Percentiles rank a stretch among this genome's conserved stretches.
These are phyloP conservation scores for Colletotrichum sp. DNA, from an alignment of 2,329 filamentous ascomycete genomes.

Conservation along the genomic window DNA sequence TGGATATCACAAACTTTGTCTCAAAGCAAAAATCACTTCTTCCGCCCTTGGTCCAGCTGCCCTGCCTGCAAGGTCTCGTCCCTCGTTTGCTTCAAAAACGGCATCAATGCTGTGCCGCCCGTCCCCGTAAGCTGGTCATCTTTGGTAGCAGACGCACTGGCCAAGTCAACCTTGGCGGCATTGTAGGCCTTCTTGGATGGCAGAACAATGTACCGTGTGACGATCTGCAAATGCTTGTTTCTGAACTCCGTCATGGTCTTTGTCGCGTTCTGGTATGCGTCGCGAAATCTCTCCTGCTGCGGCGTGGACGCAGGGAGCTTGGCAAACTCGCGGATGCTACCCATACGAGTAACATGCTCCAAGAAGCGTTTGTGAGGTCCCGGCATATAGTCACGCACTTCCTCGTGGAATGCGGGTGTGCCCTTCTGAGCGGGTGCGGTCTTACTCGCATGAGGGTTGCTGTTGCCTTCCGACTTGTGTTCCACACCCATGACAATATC, in stretches of 20 bases:
- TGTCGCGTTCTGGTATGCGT: conserved; percentile 73
- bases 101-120: conserved; percentile 84
- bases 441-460: conserved; percentile 26
- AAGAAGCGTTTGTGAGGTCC: conserved; percentile 82
- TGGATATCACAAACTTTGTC: not conserved
- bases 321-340: conserved; percentile 78
- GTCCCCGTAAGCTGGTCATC: conserved; percentile 73
- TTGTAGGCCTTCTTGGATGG: conserved; percentile 60
- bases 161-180: conserved; percentile 38
- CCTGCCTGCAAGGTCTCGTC: conserved; percentile 72
- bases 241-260: conserved; percentile 77
- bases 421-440: conserved; percentile 3
- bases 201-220: conserved; percentile 87
- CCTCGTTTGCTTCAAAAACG: conserved; percentile 86
- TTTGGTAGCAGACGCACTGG: conserved; percentile 46
- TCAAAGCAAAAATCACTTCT: not conserved
- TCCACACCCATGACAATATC: conserved; percentile 86
- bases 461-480: conserved; percentile 58
- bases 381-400: conserved; percentile 92
- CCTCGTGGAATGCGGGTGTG: conserved; percentile 51
- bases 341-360: conserved; percentile 68
- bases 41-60: conserved; percentile 20
- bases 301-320: conserved; percentile 54
- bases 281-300: conserved; percentile 49
- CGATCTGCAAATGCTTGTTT: conserved; percentile 88